Conservation (phyloP, 2,329 filamentous ascomycete genomes). For the Cyphellophora europaea region DNA sequence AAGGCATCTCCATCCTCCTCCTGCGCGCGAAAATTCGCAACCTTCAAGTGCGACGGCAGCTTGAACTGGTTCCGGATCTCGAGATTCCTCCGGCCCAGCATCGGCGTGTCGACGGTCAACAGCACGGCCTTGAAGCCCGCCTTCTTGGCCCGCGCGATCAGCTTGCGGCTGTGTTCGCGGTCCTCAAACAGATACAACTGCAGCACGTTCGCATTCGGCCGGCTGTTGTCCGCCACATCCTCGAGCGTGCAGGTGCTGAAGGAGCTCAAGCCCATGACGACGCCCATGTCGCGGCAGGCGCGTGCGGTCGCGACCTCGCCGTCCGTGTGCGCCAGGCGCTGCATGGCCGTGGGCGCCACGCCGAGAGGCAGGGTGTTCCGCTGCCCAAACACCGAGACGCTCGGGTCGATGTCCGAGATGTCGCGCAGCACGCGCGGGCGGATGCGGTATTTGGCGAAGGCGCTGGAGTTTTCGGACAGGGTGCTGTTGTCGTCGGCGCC, state of each 20-base stretch:
- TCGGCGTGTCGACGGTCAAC: slow-evolving; percentile 43
- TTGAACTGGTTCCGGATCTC: slow-evolving; percentile 18
- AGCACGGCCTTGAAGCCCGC: slow-evolving; percentile 42
- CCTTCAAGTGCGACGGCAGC: slow-evolving; percentile 13
- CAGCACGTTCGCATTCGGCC: slow-evolving; percentile 27
- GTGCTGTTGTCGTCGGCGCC: slow-evolving; percentile 31
- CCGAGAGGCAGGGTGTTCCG: slow-evolving; percentile 37
- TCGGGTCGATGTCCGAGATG: slow-evolving; percentile 27
- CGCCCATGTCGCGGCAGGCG: slow-evolving; percentile 28
- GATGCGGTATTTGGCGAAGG: slow-evolving; percentile 26
- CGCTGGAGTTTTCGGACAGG: slow-evolving; percentile 17
- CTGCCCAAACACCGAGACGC: slow-evolving; percentile 31
- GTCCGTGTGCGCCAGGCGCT: slow-evolving; percentile 38
- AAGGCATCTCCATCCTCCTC: slow-evolving; percentile 43
- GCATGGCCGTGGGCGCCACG: slow-evolving; percentile 42
- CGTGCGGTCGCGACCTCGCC: slow-evolving; percentile 39
- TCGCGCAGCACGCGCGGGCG: slow-evolving; percentile 29
- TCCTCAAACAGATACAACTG: slow-evolving; percentile 44
- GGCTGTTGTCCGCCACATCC: slow-evolving; percentile 32
- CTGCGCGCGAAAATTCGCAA: slow-evolving; percentile 23
- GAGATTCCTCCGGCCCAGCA: slow-evolving; percentile 33
- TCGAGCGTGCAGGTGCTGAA: slow-evolving; percentile 33
- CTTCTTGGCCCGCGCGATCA: slow-evolving; percentile 30
- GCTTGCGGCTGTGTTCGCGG: slow-evolving; percentile 26
- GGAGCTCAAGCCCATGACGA: slow-evolving; percentile 35